These are phyloP conservation scores for Bidens hawaiensis DNA, from an alignment of 140 eudicot genomes.

Conservation along the genomic window DNA sequence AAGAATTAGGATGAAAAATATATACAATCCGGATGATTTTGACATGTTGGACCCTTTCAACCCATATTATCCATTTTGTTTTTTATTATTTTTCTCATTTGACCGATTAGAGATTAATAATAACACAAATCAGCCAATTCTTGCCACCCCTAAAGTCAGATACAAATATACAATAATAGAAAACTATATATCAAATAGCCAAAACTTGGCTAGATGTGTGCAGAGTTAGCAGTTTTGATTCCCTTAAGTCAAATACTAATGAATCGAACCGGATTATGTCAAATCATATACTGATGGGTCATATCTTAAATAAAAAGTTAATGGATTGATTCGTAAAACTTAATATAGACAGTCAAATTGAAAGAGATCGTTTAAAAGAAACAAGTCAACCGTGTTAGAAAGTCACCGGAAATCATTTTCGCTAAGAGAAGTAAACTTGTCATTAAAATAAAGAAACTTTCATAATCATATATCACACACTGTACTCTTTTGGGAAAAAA, in stretches of 20 bases:
- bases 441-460: not conserved
- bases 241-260: not conserved
- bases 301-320: not conserved
- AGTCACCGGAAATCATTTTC: not conserved
- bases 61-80: not conserved
- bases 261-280: not conserved
- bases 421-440: not conserved
- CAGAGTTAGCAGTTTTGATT: too few relatives aligned
- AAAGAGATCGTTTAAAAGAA: not conserved
- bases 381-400: not conserved
- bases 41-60: not conserved
- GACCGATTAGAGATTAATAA: not conserved
- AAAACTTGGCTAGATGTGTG: not conserved
- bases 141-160: not conserved
- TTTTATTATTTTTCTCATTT: not conserved
- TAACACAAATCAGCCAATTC: not conserved
- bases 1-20: not conserved
- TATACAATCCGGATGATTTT: not conserved
- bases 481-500: not conserved
- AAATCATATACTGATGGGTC: not conserved
- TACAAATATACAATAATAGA: conserved; percentile 8
- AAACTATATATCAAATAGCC: not conserved
- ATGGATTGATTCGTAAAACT: not conserved
- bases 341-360: not conserved
- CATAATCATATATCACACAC: not conserved